These are phyloP conservation scores for Gelatoporia subvermispora DNA, from an alignment of 768 basidiomycete genomes.

Conservation along the genomic window DNA sequence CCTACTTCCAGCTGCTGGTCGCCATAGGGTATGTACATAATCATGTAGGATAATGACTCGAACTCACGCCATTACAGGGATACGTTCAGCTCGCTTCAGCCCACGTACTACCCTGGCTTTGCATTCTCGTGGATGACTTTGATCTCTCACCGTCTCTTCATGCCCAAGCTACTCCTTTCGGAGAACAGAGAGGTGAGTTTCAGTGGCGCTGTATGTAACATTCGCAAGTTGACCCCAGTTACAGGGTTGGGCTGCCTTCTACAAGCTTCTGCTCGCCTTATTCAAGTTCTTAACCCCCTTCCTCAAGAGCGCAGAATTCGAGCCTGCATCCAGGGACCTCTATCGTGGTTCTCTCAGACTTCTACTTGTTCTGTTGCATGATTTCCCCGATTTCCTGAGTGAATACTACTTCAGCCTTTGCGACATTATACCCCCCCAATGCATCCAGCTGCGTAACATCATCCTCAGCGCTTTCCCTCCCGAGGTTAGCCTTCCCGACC, in stretches of 20 bases:
- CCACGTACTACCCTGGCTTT: conserved; percentile 95
- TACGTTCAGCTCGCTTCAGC: conserved; percentile 92
- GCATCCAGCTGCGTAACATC: conserved; percentile 95
- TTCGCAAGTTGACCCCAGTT: not conserved
- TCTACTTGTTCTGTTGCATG: conserved; percentile 92
- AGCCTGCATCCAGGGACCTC: conserved; percentile 75
- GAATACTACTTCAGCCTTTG: conserved; percentile 96
- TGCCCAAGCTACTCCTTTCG: conserved; percentile 88
- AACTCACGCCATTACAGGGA: conserved; percentile 48
- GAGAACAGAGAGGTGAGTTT: conserved; percentile 77
- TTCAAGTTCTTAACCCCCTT: conserved; percentile 95
- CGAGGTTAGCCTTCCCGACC: conserved; percentile 76
- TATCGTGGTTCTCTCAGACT: conserved; percentile 89
- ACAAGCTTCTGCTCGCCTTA: conserved; percentile 87
- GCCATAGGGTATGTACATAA: conserved; percentile 69
- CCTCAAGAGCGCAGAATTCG: conserved; percentile 76
- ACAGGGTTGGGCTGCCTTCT: conserved; percentile 93
- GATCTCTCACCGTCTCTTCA: conserved; percentile 93
- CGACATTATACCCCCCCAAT: conserved; percentile 87
- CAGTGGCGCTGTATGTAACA: not conserved
- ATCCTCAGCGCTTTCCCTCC: conserved; percentile 94
- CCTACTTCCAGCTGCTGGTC: conserved; percentile 85
- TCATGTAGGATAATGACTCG: not conserved
- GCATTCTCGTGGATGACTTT: conserved; percentile 98
- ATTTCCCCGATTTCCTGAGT: conserved; percentile 97